These are phyloP conservation scores for Coelastrella sp. DNA, from an alignment of 139 green algal genomes.

Conservation along the genomic window DNA sequence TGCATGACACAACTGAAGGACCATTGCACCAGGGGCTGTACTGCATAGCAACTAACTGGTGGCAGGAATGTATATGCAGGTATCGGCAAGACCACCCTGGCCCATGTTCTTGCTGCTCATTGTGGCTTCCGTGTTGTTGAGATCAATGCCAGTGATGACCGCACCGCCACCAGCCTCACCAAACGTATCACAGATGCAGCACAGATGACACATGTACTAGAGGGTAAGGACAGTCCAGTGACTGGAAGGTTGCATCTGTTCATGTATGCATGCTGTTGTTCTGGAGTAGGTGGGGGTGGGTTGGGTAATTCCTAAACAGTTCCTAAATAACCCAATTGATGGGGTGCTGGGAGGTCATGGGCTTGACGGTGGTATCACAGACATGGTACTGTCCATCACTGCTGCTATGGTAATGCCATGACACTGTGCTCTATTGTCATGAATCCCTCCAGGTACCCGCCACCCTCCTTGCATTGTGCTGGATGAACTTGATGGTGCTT, in stretches of 20 bases:
- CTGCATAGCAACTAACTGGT: no score
- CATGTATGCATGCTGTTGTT: no score
- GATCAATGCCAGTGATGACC: constrained; percentile 97
- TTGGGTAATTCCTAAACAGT: no score
- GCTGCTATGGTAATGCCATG: no score
- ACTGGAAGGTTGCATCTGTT: background rate
- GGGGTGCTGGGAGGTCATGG: no score
- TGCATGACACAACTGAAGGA: no score
- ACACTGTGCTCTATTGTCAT: no score
- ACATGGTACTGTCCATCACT: no score
- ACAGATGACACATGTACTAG: constrained; percentile 68
- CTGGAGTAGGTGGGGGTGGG: no score
- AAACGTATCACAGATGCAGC: constrained; percentile 83
- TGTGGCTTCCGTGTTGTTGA: constrained; percentile 95
- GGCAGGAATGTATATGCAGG: constrained; percentile 72
- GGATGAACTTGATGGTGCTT: constrained; percentile 96
- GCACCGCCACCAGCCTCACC: constrained; percentile 73
- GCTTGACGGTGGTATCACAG: no score
- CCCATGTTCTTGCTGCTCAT: constrained; percentile 91
- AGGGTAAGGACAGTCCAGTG: background rate
- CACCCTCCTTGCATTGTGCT: constrained; percentile 94
- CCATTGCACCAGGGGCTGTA: no score
- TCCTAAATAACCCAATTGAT: no score
- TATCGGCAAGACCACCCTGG: constrained; percentile 97
- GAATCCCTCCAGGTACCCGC: constrained; percentile 47